Evolutionary conservation across 73 alveolate genomes (phyloP), one percentile per base, ranked within the genome.

Genomic region (Diophrys sp.): DNA sequence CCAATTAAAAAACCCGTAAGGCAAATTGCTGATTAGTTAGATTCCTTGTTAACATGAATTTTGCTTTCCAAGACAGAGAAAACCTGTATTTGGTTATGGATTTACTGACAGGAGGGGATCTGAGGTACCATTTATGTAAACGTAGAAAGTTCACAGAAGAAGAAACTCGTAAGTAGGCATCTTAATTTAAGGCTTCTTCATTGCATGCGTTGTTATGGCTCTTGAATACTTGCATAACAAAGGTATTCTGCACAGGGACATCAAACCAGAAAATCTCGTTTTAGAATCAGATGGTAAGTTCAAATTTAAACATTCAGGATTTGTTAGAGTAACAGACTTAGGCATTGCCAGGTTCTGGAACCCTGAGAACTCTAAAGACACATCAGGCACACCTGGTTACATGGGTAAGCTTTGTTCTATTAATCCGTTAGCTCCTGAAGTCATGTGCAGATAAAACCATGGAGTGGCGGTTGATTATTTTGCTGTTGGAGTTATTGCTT

Each of bases 211-310:
- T 32, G 84, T 96, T 25, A 83, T 84, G 29, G 91, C 96, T 31
- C 81, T 96, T 72, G 95, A 93, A 73, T 94, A 93, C 89, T 78
- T 96, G 27, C 99, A 96, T 83, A 83, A 94, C 68, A 90, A 96
- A 72, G 87, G 91, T 54, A 90, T 96, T 27, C 70, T 96, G 1
- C 99, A 96, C 87, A 82, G 99, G 70, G 99, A 96, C 84, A 94
- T 96, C 66, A 96, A 96, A 72, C 99, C 99, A 33, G 99, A 96
- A 89, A 96, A 96, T 88, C 78, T 96, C 75, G 99, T 96, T 32
- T 88, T 96, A 31, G 99, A 96, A 74, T 83, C 78, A 27, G 89
- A 91, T 54, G 97, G 91, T 56, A 25, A 44, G 68, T 54, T 31
- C 28, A 53, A 33, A 29, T 26, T 31, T 30, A 1, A 28, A 29